Evolutionary conservation across 352 stramenopile species (phyloP), one percentile per base, ranked within the genome.

Genomic region (Thalassiosira mediterranea): DNA sequence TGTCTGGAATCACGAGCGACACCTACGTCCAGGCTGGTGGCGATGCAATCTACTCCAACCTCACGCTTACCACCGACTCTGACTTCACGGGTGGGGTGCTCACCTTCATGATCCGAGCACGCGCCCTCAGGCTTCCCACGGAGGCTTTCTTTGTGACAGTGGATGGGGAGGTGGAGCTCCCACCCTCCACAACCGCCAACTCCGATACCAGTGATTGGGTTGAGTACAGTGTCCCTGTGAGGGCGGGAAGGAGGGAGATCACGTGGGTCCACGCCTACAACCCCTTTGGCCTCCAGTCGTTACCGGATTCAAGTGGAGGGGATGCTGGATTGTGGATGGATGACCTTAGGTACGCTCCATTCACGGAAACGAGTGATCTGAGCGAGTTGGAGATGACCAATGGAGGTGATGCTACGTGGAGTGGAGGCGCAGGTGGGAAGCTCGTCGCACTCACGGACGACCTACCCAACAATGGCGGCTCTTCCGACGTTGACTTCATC

Each of bases 231-330:
- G 28, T 81, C 15, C 7, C 53, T 7, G 66, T 76, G 25, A 44
- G 40, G 47, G 21, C 13, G 17, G 64, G 32, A 1, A n/a, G 51
- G 1, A 48, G 61, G 32, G 29, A 51, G 2, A 32, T 81, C 0
- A 76, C 40, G 25, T 81, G 52, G 40, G 28, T 40, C 42, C 72
- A 81, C 47, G 59, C 66, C 0, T 66, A 71, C 21, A 81, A 81
- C 67, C 72, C 72, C 21, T 72, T 81, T 17, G 28, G 53, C 21
- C 42, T 81, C 23, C 29, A 76, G 17, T 23, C 53, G 2, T 59
- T 76, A 21, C 72, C 72, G 3, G 19, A 11, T 25, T n/a, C n/a
- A n/a, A n/a, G n/a, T n/a, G 56, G n/a, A 1, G 44, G 51, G 1
- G 11, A 57, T 38, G 19, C 32, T 10, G 58, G 48, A 38, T 60